phyloP scores from a whole-genome alignment of 2,329 filamentous ascomycete genomes.

The Xylariaceae sp. region DNA sequence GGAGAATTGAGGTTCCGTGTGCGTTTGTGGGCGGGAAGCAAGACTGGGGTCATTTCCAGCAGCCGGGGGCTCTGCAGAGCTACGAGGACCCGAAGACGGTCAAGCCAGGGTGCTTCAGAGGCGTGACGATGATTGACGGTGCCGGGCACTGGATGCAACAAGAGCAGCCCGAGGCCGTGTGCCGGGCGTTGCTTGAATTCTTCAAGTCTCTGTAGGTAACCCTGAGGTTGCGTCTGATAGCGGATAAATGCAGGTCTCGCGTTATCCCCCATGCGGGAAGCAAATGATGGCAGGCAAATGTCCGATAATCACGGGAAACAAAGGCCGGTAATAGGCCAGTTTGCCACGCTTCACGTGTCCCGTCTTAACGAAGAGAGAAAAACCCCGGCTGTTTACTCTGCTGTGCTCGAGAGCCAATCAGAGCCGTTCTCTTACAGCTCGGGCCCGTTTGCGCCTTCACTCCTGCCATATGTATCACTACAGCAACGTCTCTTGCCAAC shows the following conservation, averaged over 20 bases:
- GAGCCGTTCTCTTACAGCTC: background rate
- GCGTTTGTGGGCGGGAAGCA: conserved; percentile 57
- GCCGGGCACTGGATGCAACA: conserved; percentile 70
- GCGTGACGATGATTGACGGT: conserved; percentile 50
- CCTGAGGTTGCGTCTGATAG: background rate
- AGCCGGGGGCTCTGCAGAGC: conserved; percentile 58
- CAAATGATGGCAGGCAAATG: background rate
- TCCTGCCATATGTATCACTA: background rate
- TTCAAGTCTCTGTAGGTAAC: conserved; percentile 23
- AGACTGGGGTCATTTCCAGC: conserved; percentile 67
- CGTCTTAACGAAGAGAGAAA: background rate
- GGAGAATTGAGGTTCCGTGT: conserved; percentile 57
- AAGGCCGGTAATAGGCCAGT: background rate
- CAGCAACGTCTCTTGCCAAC: background rate
- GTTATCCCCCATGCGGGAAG: conserved; percentile 2
- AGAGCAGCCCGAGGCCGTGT: conserved; percentile 55
- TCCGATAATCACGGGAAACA: background rate
- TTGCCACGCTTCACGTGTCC: background rate
- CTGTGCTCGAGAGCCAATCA: conserved; percentile 1
- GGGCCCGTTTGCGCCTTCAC: background rate
- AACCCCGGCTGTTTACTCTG: background rate
- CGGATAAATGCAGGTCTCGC: conserved; percentile 3
- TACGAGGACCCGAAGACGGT: conserved; percentile 48
- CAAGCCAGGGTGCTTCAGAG: conserved; percentile 44
- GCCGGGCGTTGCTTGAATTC: conserved; percentile 25